These are phyloP conservation scores for Rhodotorula graminis DNA, from an alignment of 768 basidiomycete genomes.

Conservation along the genomic window DNA sequence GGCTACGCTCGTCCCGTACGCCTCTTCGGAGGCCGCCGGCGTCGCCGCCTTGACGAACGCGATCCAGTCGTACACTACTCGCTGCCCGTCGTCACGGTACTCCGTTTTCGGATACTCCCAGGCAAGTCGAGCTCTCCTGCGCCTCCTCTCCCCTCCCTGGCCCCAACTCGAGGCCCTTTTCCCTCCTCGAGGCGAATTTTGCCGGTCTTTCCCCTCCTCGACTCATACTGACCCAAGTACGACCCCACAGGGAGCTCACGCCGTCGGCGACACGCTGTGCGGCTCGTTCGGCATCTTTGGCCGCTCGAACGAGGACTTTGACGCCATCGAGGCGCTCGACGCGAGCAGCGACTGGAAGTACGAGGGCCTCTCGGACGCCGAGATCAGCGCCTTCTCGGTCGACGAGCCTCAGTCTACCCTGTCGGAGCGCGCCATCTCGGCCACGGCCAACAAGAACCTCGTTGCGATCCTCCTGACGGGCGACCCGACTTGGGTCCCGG, in stretches of 20 bases:
- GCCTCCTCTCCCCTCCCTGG: too few relatives aligned
- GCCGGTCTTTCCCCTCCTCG: neutral
- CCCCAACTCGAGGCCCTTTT: too few relatives aligned
- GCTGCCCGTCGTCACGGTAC: neutral
- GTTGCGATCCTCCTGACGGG: constrained; percentile 1
- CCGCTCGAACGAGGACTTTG: neutral
- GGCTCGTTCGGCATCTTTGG: neutral
- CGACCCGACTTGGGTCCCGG: neutral
- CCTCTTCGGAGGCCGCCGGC: neutral
- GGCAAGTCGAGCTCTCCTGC: too few relatives aligned
- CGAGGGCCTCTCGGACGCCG: too few relatives aligned
- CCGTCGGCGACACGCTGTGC: constrained; percentile 1
- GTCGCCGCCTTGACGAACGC: neutral
- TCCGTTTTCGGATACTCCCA: too few relatives aligned
- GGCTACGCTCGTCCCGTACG: neutral
- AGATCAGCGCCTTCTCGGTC: too few relatives aligned
- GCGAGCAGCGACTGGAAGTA: too few relatives aligned
- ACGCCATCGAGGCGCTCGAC: too few relatives aligned
- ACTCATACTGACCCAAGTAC: neutral
- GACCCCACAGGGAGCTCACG: neutral
- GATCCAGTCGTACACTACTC: neutral
- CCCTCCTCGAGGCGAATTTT: neutral
- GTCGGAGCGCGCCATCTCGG: neutral
- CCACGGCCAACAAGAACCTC: neutral
- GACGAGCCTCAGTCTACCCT: neutral